Conservation (phyloP, 306 rosid species). For the Cercis canadensis region DNA sequence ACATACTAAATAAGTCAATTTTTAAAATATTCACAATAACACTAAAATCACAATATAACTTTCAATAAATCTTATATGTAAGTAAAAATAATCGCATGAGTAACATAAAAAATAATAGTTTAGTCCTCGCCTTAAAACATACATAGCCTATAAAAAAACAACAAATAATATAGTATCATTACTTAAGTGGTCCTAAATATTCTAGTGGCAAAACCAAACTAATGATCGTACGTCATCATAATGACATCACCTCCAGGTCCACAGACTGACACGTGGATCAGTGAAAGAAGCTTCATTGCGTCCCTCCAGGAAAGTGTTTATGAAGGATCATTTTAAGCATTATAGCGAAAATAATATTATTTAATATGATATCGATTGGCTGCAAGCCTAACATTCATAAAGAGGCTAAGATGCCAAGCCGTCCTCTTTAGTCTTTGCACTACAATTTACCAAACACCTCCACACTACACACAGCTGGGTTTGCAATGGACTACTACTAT, state of each 20-base stretch:
- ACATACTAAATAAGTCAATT: too few relatives aligned
- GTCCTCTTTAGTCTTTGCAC: constrained; percentile 5
- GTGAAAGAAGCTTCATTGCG: constrained; percentile 50
- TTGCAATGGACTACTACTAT: constrained; percentile 53
- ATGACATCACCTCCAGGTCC: constrained; percentile 34
- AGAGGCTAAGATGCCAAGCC: background rate
- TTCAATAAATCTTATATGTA: too few relatives aligned
- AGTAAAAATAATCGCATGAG: too few relatives aligned
- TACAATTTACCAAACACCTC: background rate
- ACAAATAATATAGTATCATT: background rate
- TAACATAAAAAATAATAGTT: too few relatives aligned
- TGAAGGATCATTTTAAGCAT: constrained; percentile 42
- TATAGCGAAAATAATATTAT: background rate
- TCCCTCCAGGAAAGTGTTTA: constrained; percentile 45
- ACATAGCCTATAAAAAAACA: background rate
- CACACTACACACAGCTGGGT: background rate
- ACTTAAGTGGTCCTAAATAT: constrained; percentile 15
- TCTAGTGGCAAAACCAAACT: background rate
- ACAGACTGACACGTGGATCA: constrained; percentile 34
- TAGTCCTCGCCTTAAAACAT: background rate
- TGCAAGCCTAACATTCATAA: constrained; percentile 10
- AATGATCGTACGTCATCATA: constrained; percentile 33
- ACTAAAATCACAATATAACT: too few relatives aligned
- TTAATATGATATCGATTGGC: constrained; percentile 19
- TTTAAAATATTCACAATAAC: too few relatives aligned